Conservation (phyloP, 306 rosid genomes). For the Lithocarpus polystachyus region DNA sequence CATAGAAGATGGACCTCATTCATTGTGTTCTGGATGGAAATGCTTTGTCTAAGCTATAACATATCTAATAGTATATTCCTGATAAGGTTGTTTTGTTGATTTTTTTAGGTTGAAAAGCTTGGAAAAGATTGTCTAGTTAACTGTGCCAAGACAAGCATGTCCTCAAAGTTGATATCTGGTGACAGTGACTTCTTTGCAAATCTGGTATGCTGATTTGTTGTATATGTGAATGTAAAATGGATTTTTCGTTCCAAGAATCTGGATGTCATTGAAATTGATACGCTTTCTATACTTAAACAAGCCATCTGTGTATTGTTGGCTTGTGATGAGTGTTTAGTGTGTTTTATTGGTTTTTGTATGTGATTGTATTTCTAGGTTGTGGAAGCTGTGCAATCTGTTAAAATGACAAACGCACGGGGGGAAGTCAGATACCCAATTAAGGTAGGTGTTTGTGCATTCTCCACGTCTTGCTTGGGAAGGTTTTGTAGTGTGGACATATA, state of each 20-base stretch:
- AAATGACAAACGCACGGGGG: constrained; percentile 92
- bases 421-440: constrained; percentile 92
- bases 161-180: constrained; percentile 94
- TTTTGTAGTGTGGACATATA: constrained; percentile 1
- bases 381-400: constrained; percentile 88
- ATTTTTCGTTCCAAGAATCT: constrained; percentile 3
- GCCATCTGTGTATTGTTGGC: not conserved
- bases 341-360: constrained; percentile 2
- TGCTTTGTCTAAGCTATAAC: constrained; percentile 3
- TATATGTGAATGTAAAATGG: not conserved
- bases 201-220: constrained; percentile 53
- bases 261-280: not conserved
- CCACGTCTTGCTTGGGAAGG: not conserved
- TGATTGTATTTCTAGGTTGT: constrained; percentile 60
- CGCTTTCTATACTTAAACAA: not conserved
- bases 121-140: constrained; percentile 83
- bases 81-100: constrained; percentile 10
- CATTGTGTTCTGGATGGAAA: not conserved
- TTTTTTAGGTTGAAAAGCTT: constrained; percentile 79
- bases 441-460: constrained; percentile 41
- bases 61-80: not conserved
- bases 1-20: not conserved
- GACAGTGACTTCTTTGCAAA: constrained; percentile 90
- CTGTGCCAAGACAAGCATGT: constrained; percentile 99
- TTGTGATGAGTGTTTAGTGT: not conserved